These are phyloP conservation scores for Huntiella bhutanensis DNA, from an alignment of 2,329 filamentous ascomycete genomes.

Conservation along the genomic window DNA sequence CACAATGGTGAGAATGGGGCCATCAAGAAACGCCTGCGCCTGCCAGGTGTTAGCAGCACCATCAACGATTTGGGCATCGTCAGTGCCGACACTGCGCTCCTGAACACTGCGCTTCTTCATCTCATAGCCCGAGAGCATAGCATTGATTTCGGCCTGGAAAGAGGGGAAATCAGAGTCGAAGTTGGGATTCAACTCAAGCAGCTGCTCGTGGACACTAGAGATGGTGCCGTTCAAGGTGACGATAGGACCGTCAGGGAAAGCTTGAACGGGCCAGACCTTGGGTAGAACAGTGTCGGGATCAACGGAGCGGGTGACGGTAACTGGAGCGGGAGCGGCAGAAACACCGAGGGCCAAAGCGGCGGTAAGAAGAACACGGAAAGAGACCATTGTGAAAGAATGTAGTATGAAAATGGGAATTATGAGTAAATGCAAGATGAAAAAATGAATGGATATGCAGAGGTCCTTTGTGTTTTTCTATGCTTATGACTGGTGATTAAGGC, in stretches of 20 bases:
- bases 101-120: not conserved
- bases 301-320: not conserved
- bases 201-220: constrained; percentile 12
- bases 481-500: not conserved
- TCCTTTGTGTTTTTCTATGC: too few relatives aligned
- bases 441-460: not conserved
- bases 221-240: constrained; percentile 13
- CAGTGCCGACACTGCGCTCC: not conserved
- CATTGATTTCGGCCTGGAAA: constrained; percentile 7
- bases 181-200: constrained; percentile 13
- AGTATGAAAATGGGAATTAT: not conserved
- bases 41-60: constrained; percentile 8
- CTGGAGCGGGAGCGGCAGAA: not conserved
- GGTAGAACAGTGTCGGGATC: constrained; percentile 2
- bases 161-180: constrained; percentile 12
- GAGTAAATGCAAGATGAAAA: not conserved
- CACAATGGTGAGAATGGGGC: constrained; percentile 10
- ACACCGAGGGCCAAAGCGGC: constrained; percentile 6
- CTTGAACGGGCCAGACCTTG: constrained; percentile 12
- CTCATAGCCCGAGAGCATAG: constrained; percentile 1
- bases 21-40: constrained; percentile 11
- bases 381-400: constrained; percentile 4
- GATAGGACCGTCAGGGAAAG: constrained; percentile 10
- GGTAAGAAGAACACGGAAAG: constrained; percentile 6
- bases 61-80: not conserved